Evolutionary conservation across 352 stramenopile genomes (phyloP), one percentile per base, ranked within the genome.

Genomic region (Lagenidium giganteum): DNA sequence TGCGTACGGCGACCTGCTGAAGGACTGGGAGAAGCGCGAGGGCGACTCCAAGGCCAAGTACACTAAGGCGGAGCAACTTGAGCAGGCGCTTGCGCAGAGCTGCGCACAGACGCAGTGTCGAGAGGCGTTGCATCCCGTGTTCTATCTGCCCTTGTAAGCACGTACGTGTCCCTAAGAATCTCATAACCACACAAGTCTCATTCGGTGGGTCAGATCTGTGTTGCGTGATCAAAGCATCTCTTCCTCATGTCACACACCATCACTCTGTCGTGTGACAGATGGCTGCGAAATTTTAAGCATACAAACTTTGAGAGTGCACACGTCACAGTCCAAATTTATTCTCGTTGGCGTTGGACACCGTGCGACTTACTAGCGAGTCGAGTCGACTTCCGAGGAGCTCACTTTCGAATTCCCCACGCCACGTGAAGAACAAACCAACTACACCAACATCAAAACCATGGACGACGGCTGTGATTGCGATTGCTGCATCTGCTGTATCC

Each of bases 1-100:
- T 16, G 60, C 60, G 23, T 87, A 86, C 35, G 73, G 56, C 26
- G 14, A 29, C 8, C 41, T 65, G 28, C 44, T 65, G 21, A 29
- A 47, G 17, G 45, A 60, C 47, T 65, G 56, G 56, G 56, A 65
- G 14, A 65, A 65, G 35, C 56, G 56, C 35, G 56, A 65, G 26
- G 48, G 49, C 18, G 51, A 65, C 44, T 21, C 50, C 12, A 24
- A 52, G 42, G 35, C 42, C 25, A 60, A 61, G 41, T 48, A 50
- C 5, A 40, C 29, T 4, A 55, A 61, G 44, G 56, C 56, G 11
- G 28, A 42, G 13, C 42, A 41, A 6, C 36, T 65, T 12, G 56
- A 61, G 14, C 24, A 25, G 5, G 44, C 42, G 2, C 27, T 65
- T 23, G 25, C 34, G 4, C 31, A 33, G 23, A 32, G 50, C 28